phyloP scores from a whole-genome alignment of 2,329 filamentous ascomycete species.

The Helminthosporium solani region DNA sequence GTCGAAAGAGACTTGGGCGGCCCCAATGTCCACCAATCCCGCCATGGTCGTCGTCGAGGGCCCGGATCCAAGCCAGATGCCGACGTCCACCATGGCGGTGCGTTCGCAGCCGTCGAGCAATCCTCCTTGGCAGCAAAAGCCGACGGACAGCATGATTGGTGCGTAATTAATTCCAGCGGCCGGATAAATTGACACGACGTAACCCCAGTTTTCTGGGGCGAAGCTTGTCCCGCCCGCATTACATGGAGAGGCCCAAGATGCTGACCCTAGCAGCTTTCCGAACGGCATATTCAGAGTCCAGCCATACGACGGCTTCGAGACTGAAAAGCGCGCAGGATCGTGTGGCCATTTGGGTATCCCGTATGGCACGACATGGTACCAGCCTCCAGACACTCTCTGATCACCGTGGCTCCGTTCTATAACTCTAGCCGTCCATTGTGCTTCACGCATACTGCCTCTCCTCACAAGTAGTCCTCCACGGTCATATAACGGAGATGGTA shows the following conservation, averaged over 20 bases:
- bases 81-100: slow-evolving; percentile 1
- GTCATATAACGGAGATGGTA: slow-evolving; percentile 41
- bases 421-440: slow-evolving; percentile 25
- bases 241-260: slow-evolving; percentile 17
- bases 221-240: slow-evolving; percentile 13
- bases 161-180: slow-evolving; percentile 14
- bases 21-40: slow-evolving; percentile 21
- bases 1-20: background rate
- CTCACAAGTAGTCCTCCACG: slow-evolving; percentile 5
- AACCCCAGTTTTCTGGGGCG: slow-evolving; percentile 10
- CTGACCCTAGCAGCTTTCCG: slow-evolving; percentile 10
- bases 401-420: slow-evolving; percentile 31
- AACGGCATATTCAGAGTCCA: slow-evolving; percentile 43
- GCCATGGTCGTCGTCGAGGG: background rate
- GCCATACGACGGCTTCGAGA: slow-evolving; percentile 39
- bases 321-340: slow-evolving; percentile 32
- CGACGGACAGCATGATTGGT: slow-evolving; percentile 16
- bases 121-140: slow-evolving; percentile 8
- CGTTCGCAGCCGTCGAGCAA: slow-evolving; percentile 3
- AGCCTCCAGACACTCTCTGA: slow-evolving; percentile 34
- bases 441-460: slow-evolving; percentile 17
- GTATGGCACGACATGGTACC: slow-evolving; percentile 32
- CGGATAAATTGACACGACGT: slow-evolving; percentile 18
- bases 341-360: slow-evolving; percentile 35
- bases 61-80: background rate